Base-by-base conservation (phyloP, 2,329 filamentous ascomycete species). In the Trichoderma simmonsii region DNA sequence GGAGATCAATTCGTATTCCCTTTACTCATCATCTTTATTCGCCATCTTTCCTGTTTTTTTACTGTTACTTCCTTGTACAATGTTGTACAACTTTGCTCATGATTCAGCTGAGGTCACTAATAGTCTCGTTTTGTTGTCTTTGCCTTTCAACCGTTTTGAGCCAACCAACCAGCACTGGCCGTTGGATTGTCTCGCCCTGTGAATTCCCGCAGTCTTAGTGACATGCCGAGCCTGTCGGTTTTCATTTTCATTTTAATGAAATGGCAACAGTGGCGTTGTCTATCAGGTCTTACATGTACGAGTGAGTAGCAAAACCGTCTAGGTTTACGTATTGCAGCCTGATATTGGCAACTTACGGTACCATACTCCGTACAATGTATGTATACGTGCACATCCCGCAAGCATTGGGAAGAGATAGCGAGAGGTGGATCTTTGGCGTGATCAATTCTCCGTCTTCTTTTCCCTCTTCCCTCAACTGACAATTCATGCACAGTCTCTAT, bases 151-250 rank as follows among this genome's bases (percentile, higher is more conserved):
- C 9, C 28, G 24, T 32, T 61, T 21, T 69, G 56, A 14, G 30
- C 56, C 39, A 51, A 36, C 66, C 56, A 61, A 60, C 65, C 36
- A 61, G 57, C 21, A 34, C 4, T 2, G 6, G 18, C 57, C 56
- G 66, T 34, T 36, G 66, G 39, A 54, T 21, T 68, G 54, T 68
- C 65, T 68, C 54, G 24, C 71, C 57, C 59, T 69, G 59, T 34
- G 66, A 34, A 72, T 57, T 72, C 48, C 71, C 71, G 65, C 71
- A 36, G 39, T 18, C 34, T 59, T 36, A 51, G 71, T 65, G 57
- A 64, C 43, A 64, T 64, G 51, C 30, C 32, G 24, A 24, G 51
- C 48, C n/a, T 32, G 61, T 21, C 57, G 64, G 56, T 48, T 54
- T 21, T 14, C 21, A 54, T 54, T 54, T 54, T 54, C n/a, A 54